Conservation (phyloP, 352 stramenopile species). For the Paralagenidium karlingii region DNA sequence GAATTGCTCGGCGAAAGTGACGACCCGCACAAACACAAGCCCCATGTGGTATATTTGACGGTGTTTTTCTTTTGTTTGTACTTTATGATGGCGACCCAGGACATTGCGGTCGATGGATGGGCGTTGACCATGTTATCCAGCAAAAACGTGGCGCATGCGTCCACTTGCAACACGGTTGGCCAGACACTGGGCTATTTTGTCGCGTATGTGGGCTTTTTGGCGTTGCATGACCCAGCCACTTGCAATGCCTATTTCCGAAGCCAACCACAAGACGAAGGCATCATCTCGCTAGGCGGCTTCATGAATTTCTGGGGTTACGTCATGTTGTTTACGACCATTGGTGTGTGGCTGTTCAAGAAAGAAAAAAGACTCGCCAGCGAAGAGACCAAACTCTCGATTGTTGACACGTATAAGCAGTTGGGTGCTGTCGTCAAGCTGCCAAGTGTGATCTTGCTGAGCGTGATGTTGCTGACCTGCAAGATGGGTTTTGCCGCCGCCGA, state of each 20-base stretch:
- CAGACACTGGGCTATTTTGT: conserved; percentile 98
- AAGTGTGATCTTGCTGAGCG: conserved; percentile 70
- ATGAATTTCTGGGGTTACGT: conserved; percentile 91
- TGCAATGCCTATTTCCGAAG: conserved; percentile 85
- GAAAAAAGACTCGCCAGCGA: conserved; percentile 48
- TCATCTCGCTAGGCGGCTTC: conserved; percentile 82
- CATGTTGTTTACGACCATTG: conserved; percentile 87
- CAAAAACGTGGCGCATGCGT: conserved; percentile 94
- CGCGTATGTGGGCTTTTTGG: conserved; percentile 97
- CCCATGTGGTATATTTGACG: conserved; percentile 90
- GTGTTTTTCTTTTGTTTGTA: conserved; percentile 97
- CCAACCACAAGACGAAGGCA: conserved; percentile 39
- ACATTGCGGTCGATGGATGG: conserved; percentile 99
- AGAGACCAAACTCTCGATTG: conserved; percentile 67
- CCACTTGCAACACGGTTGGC: conserved; percentile 93
- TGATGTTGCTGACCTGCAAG: conserved; percentile 87
- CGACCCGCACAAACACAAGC: conserved; percentile 28
- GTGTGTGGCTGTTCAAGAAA: conserved; percentile 88
- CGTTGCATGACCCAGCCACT: conserved; percentile 89
- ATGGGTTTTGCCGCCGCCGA: conserved; percentile 88
- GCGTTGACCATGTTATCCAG: conserved; percentile 98
- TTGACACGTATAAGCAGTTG: conserved; percentile 87
- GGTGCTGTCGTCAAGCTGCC: conserved; percentile 74
- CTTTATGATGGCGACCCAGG: conserved; percentile 99
- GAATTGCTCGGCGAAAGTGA: conserved; percentile 79